phyloP scores from a whole-genome alignment of 192 early-diverging fungal species.

The Funneliformis mosseae region DNA sequence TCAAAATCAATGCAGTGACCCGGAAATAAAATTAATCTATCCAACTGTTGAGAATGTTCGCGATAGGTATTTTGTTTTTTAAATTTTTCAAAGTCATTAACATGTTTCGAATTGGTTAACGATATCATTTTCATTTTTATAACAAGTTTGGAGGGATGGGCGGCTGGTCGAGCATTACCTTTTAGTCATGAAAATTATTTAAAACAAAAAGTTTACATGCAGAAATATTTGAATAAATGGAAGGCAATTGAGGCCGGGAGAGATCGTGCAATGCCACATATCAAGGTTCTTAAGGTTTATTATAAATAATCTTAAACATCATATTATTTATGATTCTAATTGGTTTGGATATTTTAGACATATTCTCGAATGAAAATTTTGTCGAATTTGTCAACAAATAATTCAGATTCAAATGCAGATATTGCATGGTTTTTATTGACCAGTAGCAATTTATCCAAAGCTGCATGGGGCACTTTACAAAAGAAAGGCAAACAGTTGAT shows the following conservation, averaged over 20 bases:
- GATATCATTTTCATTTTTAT: neutral
- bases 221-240: constrained; percentile 56
- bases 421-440: constrained; percentile 50
- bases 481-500: constrained; percentile 54
- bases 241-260: constrained; percentile 49
- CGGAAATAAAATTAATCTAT: constrained; percentile 52
- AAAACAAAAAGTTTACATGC: constrained; percentile 57
- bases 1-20: constrained; percentile 17
- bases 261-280: constrained; percentile 66
- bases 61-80: constrained; percentile 36
- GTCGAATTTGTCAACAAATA: neutral
- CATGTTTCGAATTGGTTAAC: neutral
- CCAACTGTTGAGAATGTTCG: constrained; percentile 65
- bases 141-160: constrained; percentile 62
- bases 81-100: neutral
- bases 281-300: constrained; percentile 51
- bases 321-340: neutral
- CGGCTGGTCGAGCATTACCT: constrained; percentile 45
- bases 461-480: constrained; percentile 68
- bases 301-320: constrained; percentile 32
- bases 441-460: constrained; percentile 61
- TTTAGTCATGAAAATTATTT: constrained; percentile 49
- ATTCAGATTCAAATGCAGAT: constrained; percentile 35
- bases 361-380: constrained; percentile 45
- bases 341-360: constrained; percentile 30